Evolutionary conservation across 2,329 filamentous ascomycete genomes (phyloP).

Genomic region (Zasmidium citrigriseum): DNA sequence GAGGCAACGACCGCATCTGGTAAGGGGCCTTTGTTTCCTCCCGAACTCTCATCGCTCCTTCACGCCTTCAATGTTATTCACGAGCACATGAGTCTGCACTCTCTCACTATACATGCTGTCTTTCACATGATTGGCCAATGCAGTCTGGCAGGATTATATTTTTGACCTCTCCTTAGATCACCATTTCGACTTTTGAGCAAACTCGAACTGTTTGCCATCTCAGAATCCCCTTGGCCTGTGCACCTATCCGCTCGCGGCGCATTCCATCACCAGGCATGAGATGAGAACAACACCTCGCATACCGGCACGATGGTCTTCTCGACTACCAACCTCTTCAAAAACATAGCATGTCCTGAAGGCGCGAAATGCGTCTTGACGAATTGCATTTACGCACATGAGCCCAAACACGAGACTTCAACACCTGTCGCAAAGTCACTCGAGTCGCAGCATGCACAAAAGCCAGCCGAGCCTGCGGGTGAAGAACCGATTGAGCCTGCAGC

Average conservation of each 20-base stretch:
- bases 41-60: neutral
- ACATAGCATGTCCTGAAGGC: constrained; percentile 55
- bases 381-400: constrained; percentile 61
- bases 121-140: too few relatives aligned
- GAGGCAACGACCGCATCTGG: constrained; percentile 1
- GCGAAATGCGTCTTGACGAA: constrained; percentile 53
- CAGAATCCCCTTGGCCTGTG: neutral
- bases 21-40: neutral
- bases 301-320: constrained; percentile 51
- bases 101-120: too few relatives aligned
- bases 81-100: too few relatives aligned
- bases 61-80: neutral
- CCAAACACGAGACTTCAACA: neutral
- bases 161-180: too few relatives aligned
- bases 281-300: neutral
- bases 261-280: neutral
- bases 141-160: too few relatives aligned
- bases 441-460: neutral
- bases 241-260: neutral
- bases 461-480: neutral
- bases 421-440: neutral
- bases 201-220: neutral
- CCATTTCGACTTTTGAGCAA: too few relatives aligned
- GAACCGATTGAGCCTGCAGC: constrained; percentile 17
- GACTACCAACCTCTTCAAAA: constrained; percentile 56